Conservation (phyloP, 75 land plant genomes). For the Azolla pinnata region DNA sequence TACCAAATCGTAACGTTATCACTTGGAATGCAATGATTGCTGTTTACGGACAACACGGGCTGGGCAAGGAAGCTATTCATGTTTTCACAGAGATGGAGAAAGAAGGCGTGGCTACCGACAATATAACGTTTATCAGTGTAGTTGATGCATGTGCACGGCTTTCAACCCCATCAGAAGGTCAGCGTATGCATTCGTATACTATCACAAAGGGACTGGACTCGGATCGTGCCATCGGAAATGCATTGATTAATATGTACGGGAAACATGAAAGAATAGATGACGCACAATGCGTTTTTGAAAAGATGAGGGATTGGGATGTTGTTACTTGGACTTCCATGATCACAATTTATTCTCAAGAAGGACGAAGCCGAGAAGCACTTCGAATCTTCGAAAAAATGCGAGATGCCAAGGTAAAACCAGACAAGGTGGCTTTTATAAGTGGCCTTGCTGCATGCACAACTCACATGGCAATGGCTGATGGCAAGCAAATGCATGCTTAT, state of each 20-base stretch:
- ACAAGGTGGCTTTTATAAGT: slow-evolving; percentile 39
- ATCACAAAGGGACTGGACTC: neutral
- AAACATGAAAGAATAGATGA: slow-evolving; percentile 16
- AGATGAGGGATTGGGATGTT: slow-evolving; percentile 5
- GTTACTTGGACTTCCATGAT: slow-evolving; percentile 17
- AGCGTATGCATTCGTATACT: slow-evolving; percentile 10
- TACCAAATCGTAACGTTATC: slow-evolving; percentile 15
- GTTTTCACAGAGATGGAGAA: slow-evolving; percentile 32
- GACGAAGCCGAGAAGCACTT: slow-evolving; percentile 15
- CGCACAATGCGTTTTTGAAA: slow-evolving; percentile 8
- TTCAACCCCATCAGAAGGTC: slow-evolving; percentile 7
- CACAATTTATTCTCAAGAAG: slow-evolving; percentile 9
- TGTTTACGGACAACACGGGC: slow-evolving; percentile 18
- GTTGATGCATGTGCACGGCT: slow-evolving; percentile 6
- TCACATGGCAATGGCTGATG: slow-evolving; percentile 35
- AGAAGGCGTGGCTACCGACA: neutral
- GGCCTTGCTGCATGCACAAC: slow-evolving; percentile 33
- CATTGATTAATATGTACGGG: slow-evolving; percentile 16
- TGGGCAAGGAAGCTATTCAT: slow-evolving; percentile 27
- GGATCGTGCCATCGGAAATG: slow-evolving; percentile 4
- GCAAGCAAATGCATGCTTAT: slow-evolving; percentile 22
- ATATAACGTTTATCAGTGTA: slow-evolving; percentile 2
- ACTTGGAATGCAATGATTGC: slow-evolving; percentile 27
- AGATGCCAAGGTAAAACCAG: slow-evolving; percentile 20
- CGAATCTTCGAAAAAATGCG: slow-evolving; percentile 26